Conservation (phyloP, 2,329 filamentous ascomycete species). For the Nothophoma quercina region DNA sequence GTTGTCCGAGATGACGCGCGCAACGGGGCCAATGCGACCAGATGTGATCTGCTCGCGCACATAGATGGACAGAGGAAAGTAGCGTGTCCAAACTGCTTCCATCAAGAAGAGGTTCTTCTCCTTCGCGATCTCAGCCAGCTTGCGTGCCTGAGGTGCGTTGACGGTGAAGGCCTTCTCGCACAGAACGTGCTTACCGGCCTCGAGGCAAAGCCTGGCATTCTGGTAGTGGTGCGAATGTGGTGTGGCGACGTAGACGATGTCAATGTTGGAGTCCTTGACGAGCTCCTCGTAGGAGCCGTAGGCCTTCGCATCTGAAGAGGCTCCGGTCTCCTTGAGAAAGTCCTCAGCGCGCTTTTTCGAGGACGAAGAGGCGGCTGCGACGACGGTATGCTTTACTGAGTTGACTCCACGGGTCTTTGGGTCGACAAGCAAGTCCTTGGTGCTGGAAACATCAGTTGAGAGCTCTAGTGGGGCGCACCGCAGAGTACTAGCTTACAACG, state of each 20-base stretch:
- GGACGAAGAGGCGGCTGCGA: slow-evolving; percentile 81
- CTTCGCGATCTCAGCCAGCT: slow-evolving; percentile 74
- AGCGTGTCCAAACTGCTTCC: slow-evolving; percentile 84
- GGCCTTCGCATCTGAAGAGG: slow-evolving; percentile 71
- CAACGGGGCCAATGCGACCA: slow-evolving; percentile 62
- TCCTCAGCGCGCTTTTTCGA: slow-evolving; percentile 72
- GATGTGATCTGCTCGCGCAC: slow-evolving; percentile 70
- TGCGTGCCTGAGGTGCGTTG: slow-evolving; percentile 77
- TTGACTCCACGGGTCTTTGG: slow-evolving; percentile 72
- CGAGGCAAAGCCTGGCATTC: slow-evolving; percentile 83
- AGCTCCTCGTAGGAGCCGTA: slow-evolving; percentile 86
- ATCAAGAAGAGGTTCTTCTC: slow-evolving; percentile 66
- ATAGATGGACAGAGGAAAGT: slow-evolving; percentile 83
- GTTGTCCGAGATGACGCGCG: slow-evolving; percentile 64
- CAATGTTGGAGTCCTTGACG: slow-evolving; percentile 77
- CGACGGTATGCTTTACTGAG: slow-evolving; percentile 78
- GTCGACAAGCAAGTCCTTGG: slow-evolving; percentile 79
- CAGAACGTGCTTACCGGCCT: slow-evolving; percentile 85
- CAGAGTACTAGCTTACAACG: slow-evolving; percentile 49
- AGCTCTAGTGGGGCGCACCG: slow-evolving; percentile 18
- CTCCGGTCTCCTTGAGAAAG: slow-evolving; percentile 75
- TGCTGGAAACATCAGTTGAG: slow-evolving; percentile 41
- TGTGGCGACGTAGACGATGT: slow-evolving; percentile 88
- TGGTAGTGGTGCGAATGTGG: slow-evolving; percentile 95
- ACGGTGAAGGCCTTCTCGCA: slow-evolving; percentile 93